phyloP scores from a whole-genome alignment of 345 rosid species.

The Clarkia xantiana region DNA sequence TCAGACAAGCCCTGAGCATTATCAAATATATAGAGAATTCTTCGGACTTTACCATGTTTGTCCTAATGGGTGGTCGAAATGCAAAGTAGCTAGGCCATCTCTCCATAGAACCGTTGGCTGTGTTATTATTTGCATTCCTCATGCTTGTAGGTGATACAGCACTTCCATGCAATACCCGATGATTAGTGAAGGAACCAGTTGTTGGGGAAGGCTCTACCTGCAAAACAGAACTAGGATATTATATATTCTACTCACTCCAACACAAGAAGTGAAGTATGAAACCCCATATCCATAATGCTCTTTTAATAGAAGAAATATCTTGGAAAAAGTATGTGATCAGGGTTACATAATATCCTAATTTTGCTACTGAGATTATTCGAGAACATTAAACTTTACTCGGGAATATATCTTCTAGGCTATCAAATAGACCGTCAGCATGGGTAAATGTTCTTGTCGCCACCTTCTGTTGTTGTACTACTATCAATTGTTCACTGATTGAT shows the following conservation, averaged over 20 bases:
- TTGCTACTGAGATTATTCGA: neutral
- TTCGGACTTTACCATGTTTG: slow-evolving; percentile 46
- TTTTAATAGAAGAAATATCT: neutral
- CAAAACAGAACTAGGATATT: slow-evolving; percentile 14
- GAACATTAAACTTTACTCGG: neutral
- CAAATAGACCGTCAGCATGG: slow-evolving; percentile 1
- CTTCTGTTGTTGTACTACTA: neutral
- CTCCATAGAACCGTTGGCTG: slow-evolving; percentile 24
- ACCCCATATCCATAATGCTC: neutral
- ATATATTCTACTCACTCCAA: neutral
- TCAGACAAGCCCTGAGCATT: neutral
- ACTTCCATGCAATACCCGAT: slow-evolving; percentile 29
- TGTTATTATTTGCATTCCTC: slow-evolving; percentile 26
- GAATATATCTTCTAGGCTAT: neutral
- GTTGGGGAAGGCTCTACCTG: slow-evolving; percentile 98
- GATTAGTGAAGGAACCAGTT: slow-evolving; percentile 70
- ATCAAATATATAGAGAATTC: neutral
- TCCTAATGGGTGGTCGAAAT: slow-evolving; percentile 54
- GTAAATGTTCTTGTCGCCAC: neutral
- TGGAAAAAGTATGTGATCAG: neutral
- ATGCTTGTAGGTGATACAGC: slow-evolving; percentile 21
- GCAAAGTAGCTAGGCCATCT: slow-evolving; percentile 43
- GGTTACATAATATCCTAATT: neutral
- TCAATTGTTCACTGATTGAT: neutral
- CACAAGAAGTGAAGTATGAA: neutral